phyloP scores from a whole-genome alignment of 2,329 filamentous ascomycete species.

The Sclerotinia subarctica region DNA sequence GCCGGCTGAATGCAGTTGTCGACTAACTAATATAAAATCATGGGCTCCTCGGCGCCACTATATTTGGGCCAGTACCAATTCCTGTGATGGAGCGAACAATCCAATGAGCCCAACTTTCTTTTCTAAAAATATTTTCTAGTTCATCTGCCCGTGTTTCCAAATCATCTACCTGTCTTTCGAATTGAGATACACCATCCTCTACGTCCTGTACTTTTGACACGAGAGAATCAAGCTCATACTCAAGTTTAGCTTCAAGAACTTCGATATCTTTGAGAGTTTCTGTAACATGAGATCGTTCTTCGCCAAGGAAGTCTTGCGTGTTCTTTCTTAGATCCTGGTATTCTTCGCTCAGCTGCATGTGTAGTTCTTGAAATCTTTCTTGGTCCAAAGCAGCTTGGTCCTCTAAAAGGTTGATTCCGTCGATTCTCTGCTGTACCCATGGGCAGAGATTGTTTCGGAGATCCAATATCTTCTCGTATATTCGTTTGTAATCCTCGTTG shows the following conservation, averaged over 20 bases:
- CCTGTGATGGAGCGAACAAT: slow-evolving; percentile 38
- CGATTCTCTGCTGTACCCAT: slow-evolving; percentile 60
- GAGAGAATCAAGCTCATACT: slow-evolving; percentile 87
- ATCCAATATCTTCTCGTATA: slow-evolving; percentile 52
- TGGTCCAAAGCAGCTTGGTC: slow-evolving; percentile 59
- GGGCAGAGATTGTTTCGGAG: slow-evolving; percentile 54
- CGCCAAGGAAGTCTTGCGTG: slow-evolving; percentile 65
- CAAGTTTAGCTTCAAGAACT: slow-evolving; percentile 75
- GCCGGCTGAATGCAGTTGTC: slow-evolving; percentile 14
- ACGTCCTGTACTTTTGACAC: slow-evolving; percentile 80
- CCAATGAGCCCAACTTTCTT: slow-evolving; percentile 39
- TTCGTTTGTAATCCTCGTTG: slow-evolving; percentile 53
- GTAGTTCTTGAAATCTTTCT: slow-evolving; percentile 62
- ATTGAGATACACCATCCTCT: slow-evolving; percentile 75
- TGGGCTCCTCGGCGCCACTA: slow-evolving; percentile 25
- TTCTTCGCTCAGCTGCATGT: slow-evolving; percentile 66
- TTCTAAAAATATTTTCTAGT: slow-evolving; percentile 47
- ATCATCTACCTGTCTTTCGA: slow-evolving; percentile 73
- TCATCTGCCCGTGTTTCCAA: slow-evolving; percentile 63
- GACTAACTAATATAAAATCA: background rate
- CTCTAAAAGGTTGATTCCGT: slow-evolving; percentile 57
- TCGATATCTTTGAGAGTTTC: slow-evolving; percentile 78
- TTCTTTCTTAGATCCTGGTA: slow-evolving; percentile 66
- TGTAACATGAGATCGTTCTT: slow-evolving; percentile 65
- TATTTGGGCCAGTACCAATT: slow-evolving; percentile 37